Evolutionary conservation across 768 basidiomycete genomes (phyloP), one percentile per base, ranked within the genome.

Genomic region (Termitomyces sp.): DNA sequence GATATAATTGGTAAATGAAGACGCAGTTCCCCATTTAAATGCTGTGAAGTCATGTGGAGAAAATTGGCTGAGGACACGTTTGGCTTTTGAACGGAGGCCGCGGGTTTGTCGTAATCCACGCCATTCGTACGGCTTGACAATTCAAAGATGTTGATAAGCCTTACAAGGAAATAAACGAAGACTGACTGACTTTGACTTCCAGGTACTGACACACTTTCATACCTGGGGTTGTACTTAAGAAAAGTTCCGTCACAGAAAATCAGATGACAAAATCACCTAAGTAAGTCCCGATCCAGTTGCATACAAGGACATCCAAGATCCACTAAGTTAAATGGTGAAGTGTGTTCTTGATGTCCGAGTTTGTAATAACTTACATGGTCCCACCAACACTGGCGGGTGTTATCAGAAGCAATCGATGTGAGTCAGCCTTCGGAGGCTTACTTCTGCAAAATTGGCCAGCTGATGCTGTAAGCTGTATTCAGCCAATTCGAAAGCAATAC

Each of bases 401-500:
- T 55, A 62, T 63, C 42, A 65, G 49, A 61, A 47, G 63, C 64
- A 46, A 30, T 39, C 41, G 45, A 57, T 24, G 54, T 36, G 55
- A 57, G 53, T 57, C 52, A 50, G 36, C 33, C 37, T 59, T 55
- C 60, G 55, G 58, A 37, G 62, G 70, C 82, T 54, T 73, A 90
- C 91, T 84, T 94, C 91, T 51, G 83, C 86, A 69, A 94, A 93
- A 69, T 94, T 94, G 24, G 91, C 77, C n/a, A 94, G 73, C 68
- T 94, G 91, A 71, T 94, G 91, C 68, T 91, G 88, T 15, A 94
- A 72, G 57, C 89, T 91, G 73, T 94, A 94, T 71, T 94, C 91
- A 20, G 92, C 92, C 34, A 94, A 79, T 69, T 94, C 91, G 64
- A 94, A 94, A 22, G 91, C 90, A 55, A 94, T 81, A 70, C 90